A percentile compares a stretch with the other conserved stretches of the same genome.
These are phyloP conservation scores for Austropuccinia psidii DNA, from an alignment of 1,284 basidiomycete species.

Conservation along the genomic window DNA sequence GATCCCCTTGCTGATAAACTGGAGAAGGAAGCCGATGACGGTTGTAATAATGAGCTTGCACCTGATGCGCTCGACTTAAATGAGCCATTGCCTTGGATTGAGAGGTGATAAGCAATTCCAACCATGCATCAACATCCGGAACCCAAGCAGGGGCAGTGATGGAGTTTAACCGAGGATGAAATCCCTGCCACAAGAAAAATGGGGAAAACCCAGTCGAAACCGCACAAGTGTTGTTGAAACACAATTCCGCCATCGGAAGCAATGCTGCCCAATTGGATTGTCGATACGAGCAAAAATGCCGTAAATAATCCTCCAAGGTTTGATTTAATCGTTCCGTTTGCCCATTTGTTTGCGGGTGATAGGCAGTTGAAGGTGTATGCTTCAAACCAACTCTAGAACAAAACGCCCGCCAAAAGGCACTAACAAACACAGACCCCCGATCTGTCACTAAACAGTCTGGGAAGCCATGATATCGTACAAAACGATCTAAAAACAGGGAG, in stretches of 20 bases:
- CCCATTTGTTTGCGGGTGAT: constrained; percentile 8
- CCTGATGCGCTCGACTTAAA: not conserved
- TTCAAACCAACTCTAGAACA: not conserved
- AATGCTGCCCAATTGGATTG: not conserved
- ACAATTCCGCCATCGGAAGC: constrained; percentile 15
- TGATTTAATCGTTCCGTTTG: not conserved
- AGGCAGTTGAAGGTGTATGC: not conserved
- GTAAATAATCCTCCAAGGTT: not conserved
- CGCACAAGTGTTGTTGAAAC: constrained; percentile 8
- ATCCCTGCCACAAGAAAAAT: constrained; percentile 24
- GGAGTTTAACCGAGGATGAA: constrained; percentile 10
- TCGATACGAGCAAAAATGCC: not conserved
- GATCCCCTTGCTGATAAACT: not conserved
- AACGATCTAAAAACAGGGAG: not conserved
- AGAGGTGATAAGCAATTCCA: not conserved
- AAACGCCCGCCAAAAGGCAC: not conserved
- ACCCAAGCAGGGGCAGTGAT: not conserved
- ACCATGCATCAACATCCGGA: not conserved
- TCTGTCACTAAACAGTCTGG: constrained; percentile 9
- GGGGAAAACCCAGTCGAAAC: not conserved
- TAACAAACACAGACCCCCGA: not conserved
- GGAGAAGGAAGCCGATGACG: not conserved
- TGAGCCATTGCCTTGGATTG: not conserved
- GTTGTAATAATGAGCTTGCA: not conserved
- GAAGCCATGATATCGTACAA: constrained; percentile 4